Conservation (phyloP, 2,329 filamentous ascomycete species). For the Talaromyces marneffei region DNA sequence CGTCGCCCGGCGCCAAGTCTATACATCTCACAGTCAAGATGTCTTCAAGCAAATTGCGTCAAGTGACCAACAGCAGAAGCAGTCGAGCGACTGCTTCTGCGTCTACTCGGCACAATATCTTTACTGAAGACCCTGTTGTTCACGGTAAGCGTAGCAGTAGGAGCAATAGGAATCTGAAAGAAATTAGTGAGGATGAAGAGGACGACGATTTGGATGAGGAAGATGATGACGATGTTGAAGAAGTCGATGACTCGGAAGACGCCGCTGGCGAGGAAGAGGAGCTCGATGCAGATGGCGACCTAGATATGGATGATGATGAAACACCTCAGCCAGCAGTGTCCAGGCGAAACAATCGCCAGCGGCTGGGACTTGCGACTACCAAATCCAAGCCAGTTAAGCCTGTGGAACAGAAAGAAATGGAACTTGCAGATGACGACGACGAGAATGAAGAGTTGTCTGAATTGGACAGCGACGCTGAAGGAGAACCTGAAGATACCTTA, state of each 20-base stretch:
- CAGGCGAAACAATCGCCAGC: conserved; percentile 35
- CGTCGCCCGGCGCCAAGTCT: conserved; percentile 35
- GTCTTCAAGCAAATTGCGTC: conserved; percentile 45
- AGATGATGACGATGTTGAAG: conserved; percentile 38
- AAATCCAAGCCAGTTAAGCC: conserved; percentile 36
- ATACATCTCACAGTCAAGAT: conserved; percentile 47
- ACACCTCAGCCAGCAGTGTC: conserved; percentile 32
- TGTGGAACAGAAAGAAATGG: conserved; percentile 41
- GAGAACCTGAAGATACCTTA: conserved; percentile 44
- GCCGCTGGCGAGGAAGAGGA: conserved; percentile 31
- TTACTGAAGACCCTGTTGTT: conserved; percentile 42
- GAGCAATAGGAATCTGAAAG: conserved; percentile 40
- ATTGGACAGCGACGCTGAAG: conserved; percentile 42
- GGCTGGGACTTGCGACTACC: conserved; percentile 31
- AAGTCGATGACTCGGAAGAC: conserved; percentile 28
- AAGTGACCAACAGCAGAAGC: conserved; percentile 34
- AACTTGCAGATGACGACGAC: conserved; percentile 42
- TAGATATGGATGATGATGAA: conserved; percentile 45
- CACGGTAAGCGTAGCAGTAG: conserved; percentile 43
- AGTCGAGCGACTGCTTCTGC: conserved; percentile 15
- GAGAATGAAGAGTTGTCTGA: conserved; percentile 47
- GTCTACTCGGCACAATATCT: conserved; percentile 31
- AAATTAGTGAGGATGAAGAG: conserved; percentile 44
- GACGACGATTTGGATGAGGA: conserved; percentile 37
- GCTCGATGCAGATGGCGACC: conserved; percentile 30